Evolutionary conservation across 2,329 filamentous ascomycete genomes (phyloP), one percentile per base, ranked within the genome.

Genomic region (Calycina marina): DNA sequence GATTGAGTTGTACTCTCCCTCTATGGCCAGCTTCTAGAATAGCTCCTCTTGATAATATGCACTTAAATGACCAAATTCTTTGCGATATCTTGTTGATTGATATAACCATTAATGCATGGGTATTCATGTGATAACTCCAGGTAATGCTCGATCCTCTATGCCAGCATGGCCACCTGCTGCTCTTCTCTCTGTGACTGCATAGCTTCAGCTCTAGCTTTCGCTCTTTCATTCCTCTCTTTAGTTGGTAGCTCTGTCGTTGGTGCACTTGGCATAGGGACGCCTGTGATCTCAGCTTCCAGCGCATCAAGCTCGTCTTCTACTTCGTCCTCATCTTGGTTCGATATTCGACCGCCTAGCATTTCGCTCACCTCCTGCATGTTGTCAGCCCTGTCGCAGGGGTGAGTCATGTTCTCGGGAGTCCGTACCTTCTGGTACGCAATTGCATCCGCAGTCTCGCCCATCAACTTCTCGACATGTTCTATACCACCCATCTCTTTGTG

Each of bases 401-500:
- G n/a, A n/a, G n/a, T n/a, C n/a, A n/a, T n/a, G n/a, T n/a, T n/a
- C n/a, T n/a, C n/a, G n/a, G n/a, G n/a, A n/a, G n/a, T n/a, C n/a
- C n/a, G 37, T 47, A 86, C 84, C 65, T 80, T 69, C 55, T 96
- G 88, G 58, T 96, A 96, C 17, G 83, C 83, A 47, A 83, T 72
- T 5, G 85, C 88, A 47, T 96, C 90, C 20, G 82, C 83, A 27
- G 73, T 84, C 56, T 96, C 86, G 14, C 81, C 85, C 76, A 96
- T 81, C 47, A 98, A 64, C 65, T 90, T 88, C 68, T 96, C 90
- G 31, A 96, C 85, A 41, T 80, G 76, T 47, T 93, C 86, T 40
- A 98, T 63, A 2, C 90, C 88, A 36, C 88, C 88, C 82, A 98
- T 96, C 62, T 98, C 88, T 48, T 71, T 72, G 54, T 96, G 80